These are phyloP conservation scores for Ophiostoma tasmaniense DNA, from an alignment of 2,329 filamentous ascomycete genomes.

Conservation along the genomic window DNA sequence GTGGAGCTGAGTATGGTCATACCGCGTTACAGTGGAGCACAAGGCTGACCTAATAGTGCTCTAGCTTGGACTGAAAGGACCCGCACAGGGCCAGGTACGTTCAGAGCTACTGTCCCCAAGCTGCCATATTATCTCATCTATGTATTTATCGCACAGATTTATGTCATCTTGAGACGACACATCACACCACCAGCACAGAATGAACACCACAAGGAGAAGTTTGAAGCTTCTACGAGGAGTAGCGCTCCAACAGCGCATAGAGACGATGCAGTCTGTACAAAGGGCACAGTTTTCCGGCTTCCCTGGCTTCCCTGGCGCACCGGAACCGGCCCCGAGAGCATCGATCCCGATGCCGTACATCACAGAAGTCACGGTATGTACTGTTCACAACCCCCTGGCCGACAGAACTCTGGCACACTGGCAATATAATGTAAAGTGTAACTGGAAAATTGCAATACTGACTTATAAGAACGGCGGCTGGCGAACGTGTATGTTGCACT, in stretches of 20 bases:
- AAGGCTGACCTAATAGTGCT: not conserved
- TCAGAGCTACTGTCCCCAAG: not conserved
- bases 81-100: not conserved
- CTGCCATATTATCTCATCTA: not conserved
- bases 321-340: slow-evolving; percentile 21
- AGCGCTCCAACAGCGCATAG: not conserved
- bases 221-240: not conserved
- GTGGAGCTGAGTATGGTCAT: not conserved
- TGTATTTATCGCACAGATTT: not conserved
- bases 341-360: slow-evolving; percentile 53
- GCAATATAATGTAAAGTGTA: not conserved
- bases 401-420: not conserved
- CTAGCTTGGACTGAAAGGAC: not conserved
- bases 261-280: not conserved
- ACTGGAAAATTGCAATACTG: slow-evolving; percentile 21
- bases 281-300: slow-evolving; percentile 24
- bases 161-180: not conserved
- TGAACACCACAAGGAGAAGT: not conserved
- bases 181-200: not conserved
- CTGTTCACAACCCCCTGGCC: not conserved
- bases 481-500: slow-evolving; percentile 58
- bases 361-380: slow-evolving; percentile 43
- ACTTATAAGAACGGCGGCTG: slow-evolving; percentile 59
- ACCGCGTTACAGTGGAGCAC: not conserved
- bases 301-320: slow-evolving; percentile 19